Percentiles rank a stretch among this genome's conserved stretches.
Evolutionary conservation across 2,329 filamentous ascomycete species (phyloP).

Genomic region (Trichoderma cornu-damae): DNA sequence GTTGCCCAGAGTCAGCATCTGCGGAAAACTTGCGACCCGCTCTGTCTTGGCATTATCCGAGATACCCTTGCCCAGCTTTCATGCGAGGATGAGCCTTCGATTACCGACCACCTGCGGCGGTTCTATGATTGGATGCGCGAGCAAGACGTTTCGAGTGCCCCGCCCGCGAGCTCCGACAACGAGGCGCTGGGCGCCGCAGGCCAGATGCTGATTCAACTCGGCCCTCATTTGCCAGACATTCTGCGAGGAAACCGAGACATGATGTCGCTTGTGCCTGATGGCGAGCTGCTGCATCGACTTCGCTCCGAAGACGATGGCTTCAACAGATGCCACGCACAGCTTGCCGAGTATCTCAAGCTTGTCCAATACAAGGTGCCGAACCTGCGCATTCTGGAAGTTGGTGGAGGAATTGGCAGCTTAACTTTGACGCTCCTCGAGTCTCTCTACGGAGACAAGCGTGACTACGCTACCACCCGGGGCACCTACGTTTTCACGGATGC

Average conservation of each 20-base stretch:
- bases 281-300: not conserved
- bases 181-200: not conserved
- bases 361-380: conserved; percentile 32
- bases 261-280: not conserved
- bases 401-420: conserved; percentile 34
- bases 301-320: conserved; percentile 13
- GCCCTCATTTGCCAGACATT: not conserved
- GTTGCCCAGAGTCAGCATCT: not conserved
- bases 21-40: not conserved
- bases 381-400: conserved; percentile 36
- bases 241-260: not conserved
- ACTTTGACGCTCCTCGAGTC: conserved; percentile 26
- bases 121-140: conserved; percentile 11
- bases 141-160: not conserved
- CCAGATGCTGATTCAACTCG: conserved; percentile 9
- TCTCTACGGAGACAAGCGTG: conserved; percentile 21
- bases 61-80: conserved; percentile 8
- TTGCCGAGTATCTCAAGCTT: conserved; percentile 18
- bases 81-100: not conserved
- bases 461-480: conserved; percentile 20
- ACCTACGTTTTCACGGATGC: conserved; percentile 37
- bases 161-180: not conserved
- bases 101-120: not conserved
- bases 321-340: conserved; percentile 10
- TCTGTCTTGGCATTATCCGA: conserved; percentile 6